These are phyloP conservation scores for Jackrogersella minutella DNA, from an alignment of 495 filamentous ascomycete genomes.

Conservation along the genomic window DNA sequence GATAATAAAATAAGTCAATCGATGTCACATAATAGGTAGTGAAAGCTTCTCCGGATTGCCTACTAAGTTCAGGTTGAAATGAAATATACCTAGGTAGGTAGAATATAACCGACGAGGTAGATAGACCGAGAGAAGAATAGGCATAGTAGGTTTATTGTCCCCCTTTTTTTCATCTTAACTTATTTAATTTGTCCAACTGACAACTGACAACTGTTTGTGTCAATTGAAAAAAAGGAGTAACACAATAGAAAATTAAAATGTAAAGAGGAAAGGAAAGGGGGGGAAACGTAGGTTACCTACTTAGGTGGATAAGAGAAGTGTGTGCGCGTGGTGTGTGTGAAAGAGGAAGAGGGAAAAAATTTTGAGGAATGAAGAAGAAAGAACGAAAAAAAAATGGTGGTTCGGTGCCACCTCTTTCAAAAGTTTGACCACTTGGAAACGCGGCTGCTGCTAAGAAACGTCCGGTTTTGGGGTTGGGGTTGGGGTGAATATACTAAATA, in stretches of 20 bases:
- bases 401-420: conserved; percentile 31
- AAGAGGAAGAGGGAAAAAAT: neutral
- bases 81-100: too few species aligned
- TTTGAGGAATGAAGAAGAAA: neutral
- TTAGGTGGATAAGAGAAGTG: too few species aligned
- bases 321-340: too few species aligned
- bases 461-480: conserved; percentile 33
- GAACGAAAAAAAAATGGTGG: conserved; percentile 11
- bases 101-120: conserved; percentile 33
- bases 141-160: conserved; percentile 4
- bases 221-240: neutral
- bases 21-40: conserved; percentile 24
- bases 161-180: conserved; percentile 7
- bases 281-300: neutral
- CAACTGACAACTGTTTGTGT: neutral
- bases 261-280: neutral
- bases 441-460: conserved; percentile 29
- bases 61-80: conserved; percentile 27
- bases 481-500: conserved; percentile 32
- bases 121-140: conserved; percentile 34
- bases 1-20: neutral
- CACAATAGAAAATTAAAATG: too few species aligned
- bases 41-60: conserved; percentile 7
- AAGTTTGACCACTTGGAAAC: conserved; percentile 34
- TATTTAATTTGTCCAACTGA: neutral